Evolutionary conservation across 1,284 basidiomycete species (phyloP).

Genomic region (Puccinia sorghi): DNA sequence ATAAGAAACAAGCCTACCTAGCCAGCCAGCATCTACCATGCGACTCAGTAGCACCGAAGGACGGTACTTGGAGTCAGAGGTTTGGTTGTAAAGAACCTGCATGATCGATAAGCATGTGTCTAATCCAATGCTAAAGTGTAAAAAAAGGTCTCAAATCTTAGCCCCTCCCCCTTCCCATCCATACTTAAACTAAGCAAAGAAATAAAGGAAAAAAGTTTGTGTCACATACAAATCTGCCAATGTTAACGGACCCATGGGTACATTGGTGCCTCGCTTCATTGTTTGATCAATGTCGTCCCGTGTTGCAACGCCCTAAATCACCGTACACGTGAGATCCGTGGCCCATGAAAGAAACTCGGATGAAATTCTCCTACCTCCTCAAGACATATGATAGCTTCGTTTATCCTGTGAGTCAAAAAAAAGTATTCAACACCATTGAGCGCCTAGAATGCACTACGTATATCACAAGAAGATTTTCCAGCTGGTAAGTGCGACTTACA

Average conservation of each 20-base stretch:
- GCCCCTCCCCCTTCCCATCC: no score
- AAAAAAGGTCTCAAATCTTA: not conserved
- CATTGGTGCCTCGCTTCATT: conserved; percentile 87
- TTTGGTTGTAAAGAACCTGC: conserved; percentile 63
- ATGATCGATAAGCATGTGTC: conserved; percentile 33
- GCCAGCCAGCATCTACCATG: conserved; percentile 96
- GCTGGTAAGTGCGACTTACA: conserved; percentile 8
- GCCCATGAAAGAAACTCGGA: conserved; percentile 67
- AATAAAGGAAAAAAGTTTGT: conserved; percentile 51
- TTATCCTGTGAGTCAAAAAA: conserved; percentile 31
- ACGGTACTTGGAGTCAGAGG: conserved; percentile 94
- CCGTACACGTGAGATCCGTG: not conserved
- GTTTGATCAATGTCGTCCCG: conserved; percentile 95
- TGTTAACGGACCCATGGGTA: conserved; percentile 75
- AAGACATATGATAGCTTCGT: conserved; percentile 50
- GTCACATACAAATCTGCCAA: conserved; percentile 67
- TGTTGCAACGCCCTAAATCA: conserved; percentile 78
- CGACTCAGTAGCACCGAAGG: conserved; percentile 83
- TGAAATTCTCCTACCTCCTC: conserved; percentile 60
- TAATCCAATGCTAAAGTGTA: conserved; percentile 48
- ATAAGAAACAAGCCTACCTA: conserved; percentile 66
- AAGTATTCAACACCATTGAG: not conserved
- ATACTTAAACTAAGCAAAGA: no score
- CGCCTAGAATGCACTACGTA: not conserved
- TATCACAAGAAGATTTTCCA: not conserved